Base-by-base conservation (phyloP, 1,284 basidiomycete genomes). In the Macrocystidia cucumis region DNA sequence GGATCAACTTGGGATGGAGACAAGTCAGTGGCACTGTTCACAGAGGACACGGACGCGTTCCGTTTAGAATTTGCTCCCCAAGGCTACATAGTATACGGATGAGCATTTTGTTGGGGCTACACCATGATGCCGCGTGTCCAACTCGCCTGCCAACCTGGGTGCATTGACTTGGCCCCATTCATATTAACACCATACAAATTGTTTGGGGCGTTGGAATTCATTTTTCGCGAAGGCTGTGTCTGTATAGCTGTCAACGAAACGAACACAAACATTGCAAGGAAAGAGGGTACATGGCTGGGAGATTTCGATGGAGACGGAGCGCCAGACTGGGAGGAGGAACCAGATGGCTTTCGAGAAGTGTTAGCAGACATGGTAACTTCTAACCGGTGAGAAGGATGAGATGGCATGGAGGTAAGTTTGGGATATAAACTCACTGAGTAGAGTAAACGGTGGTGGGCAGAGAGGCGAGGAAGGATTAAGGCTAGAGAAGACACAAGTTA, bases 141-240 rank as follows among this genome's bases (percentile, higher is more conserved):
- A 62, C 75, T 40, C 41, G 78, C 83, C 70, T 81, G 78, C 82
- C 83, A 86, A 30, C 77, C 73, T 36, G 74, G 62, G 52, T 71
- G 75, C 39, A 78, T 59, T 18, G 60, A 55, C 49, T 78, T 76
- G 41, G 76, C 58, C 8, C 62, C 56, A 27, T 57, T 64, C 2
- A 63, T 57, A 17, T 67, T 57, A 19, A 70, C 67, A 32, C 63
- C 68, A 50, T 78, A 71, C 60, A 76, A 69, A 44, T 66, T 73
- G 20, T 55, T 52, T 16, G 65, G 48, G 21, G 54, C 38, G 26
- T 62, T 46, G 20, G 65, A 58, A n/a, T 59, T 55, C 40, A 70
- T 52, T 44, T 68, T 76, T 46, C 67, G 60, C 44, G 69, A 63
- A 11, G 65, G 46, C 44, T 68, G 65, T 34, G 54, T 51, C 62